Conservation (phyloP, 768 basidiomycete genomes). For the Tulasnella sp. region DNA sequence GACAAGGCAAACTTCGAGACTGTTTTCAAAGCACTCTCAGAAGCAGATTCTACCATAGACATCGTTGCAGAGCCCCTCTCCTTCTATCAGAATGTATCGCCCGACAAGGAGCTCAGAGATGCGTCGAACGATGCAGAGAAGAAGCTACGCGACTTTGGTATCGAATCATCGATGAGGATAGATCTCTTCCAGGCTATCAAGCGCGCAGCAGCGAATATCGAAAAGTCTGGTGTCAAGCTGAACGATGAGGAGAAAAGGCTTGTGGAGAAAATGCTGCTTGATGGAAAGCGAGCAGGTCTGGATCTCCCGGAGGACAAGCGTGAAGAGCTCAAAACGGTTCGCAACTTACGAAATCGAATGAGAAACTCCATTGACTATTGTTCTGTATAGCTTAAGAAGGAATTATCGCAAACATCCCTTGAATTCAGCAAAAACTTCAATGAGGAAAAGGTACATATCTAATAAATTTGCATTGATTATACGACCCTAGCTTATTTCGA, state of each 20-base stretch:
- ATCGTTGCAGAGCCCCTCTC: constrained; percentile 42
- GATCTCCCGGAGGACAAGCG: constrained; percentile 53
- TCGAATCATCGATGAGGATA: constrained; percentile 67
- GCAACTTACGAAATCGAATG: not conserved
- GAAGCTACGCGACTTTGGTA: constrained; percentile 53
- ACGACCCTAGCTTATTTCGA: constrained; percentile 2
- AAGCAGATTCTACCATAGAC: constrained; percentile 44
- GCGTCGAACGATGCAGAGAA: constrained; percentile 64
- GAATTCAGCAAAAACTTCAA: constrained; percentile 84
- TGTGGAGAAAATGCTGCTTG: constrained; percentile 70
- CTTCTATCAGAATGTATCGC: constrained; percentile 76
- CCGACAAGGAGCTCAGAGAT: constrained; percentile 62
- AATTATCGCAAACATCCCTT: constrained; percentile 59
- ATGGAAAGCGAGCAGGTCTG: constrained; percentile 68
- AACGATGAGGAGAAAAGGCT: constrained; percentile 56
- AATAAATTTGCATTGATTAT: no score
- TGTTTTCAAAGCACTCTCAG: constrained; percentile 41
- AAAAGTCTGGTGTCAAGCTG: constrained; percentile 43
- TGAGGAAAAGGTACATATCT: constrained; percentile 75
- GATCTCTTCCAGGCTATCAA: constrained; percentile 64
- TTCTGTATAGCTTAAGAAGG: constrained; percentile 44
- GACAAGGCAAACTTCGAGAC: constrained; percentile 53
- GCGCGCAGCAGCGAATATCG: constrained; percentile 55
- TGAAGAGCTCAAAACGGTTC: constrained; percentile 34
- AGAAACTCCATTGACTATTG: not conserved